Evolutionary conservation across 2,329 filamentous ascomycete species (phyloP).

Genomic region (Cladosporium sp.): DNA sequence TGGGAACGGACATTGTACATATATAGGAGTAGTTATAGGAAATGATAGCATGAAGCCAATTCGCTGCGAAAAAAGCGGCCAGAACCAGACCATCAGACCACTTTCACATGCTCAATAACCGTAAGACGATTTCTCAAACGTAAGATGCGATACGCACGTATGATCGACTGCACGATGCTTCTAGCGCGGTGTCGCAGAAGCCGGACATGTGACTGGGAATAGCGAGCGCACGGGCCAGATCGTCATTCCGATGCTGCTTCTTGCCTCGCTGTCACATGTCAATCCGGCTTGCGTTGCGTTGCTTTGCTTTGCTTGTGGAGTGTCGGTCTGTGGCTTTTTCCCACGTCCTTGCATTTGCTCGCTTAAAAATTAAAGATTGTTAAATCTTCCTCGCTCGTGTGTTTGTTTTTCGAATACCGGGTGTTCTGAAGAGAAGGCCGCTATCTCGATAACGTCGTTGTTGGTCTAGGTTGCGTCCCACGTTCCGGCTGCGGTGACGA

Average conservation of each 20-base stretch:
- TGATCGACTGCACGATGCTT: conserved; percentile 2
- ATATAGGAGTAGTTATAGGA: not conserved
- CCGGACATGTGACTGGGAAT: not conserved
- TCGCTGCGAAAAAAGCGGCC: too few relatives aligned
- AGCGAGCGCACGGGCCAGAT: not conserved
- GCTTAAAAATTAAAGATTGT: too few relatives aligned
- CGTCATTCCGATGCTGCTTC: not conserved
- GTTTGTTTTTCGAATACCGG: too few relatives aligned
- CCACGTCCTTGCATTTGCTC: too few relatives aligned
- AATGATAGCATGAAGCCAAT: not conserved
- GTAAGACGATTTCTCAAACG: not conserved
- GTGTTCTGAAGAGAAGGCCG: too few relatives aligned
- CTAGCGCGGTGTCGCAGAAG: not conserved
- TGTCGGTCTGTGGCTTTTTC: not conserved
- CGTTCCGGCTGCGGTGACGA: not conserved
- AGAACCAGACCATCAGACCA: not conserved
- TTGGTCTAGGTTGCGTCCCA: too few relatives aligned
- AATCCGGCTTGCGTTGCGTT: not conserved
- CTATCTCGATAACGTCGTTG: too few relatives aligned
- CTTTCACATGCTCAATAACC: not conserved
- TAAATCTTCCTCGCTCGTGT: too few relatives aligned
- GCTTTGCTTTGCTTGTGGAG: not conserved
- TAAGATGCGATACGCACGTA: not conserved
- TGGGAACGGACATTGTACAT: not conserved
- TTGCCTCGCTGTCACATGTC: conserved; percentile 5